Evolutionary conservation across 306 rosid genomes (phyloP), one percentile per base, ranked within the genome.

Genomic region (Cucumis melo): DNA sequence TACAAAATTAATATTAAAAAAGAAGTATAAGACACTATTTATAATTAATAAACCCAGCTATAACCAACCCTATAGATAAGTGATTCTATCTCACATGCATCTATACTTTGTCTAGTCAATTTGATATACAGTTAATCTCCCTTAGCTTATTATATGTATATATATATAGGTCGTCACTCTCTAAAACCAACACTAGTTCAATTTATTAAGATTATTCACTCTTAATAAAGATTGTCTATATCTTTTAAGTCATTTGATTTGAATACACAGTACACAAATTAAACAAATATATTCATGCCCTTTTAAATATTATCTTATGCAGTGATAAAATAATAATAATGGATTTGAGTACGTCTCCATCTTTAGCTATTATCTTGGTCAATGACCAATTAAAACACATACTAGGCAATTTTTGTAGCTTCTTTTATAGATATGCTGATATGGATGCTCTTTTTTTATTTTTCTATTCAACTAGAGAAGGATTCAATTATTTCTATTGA

Each of bases 21-120:
- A 46, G 14, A 63, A 20, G 41, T 19, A 72, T 0, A 46, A 50
- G 8, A 46, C 44, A 72, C 50, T 48, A 50, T 48, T 71, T 50
- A 72, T 72, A 15, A 27, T 27, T 27, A 46, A 70, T 46, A 70
- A 44, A 72, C 29, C 61, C 39, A 72, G 75, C 58, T 27, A 27
- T 27, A 70, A 48, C 75, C 75, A 23, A 70, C 39, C 41, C 56
- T 51, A 51, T 6, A 29, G 39, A 16, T 72, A 16, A 13, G 27
- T 72, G 60, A 72, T 72, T 50, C 76, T 72, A 58, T 50, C 13
- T 27, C 76, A 46, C 75, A 71, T 71, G 75, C 58, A 46, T 71
- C 21, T 27, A 24, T 27, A 27, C 29, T 13, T 46, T 48, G 59
- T 48, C 71, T 17, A 34, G 50, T 38, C 73, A 65, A 36, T 65